These are phyloP conservation scores for Yamadazyma sp. DNA, from an alignment of 805 yeast genomes.

Conservation along the genomic window DNA sequence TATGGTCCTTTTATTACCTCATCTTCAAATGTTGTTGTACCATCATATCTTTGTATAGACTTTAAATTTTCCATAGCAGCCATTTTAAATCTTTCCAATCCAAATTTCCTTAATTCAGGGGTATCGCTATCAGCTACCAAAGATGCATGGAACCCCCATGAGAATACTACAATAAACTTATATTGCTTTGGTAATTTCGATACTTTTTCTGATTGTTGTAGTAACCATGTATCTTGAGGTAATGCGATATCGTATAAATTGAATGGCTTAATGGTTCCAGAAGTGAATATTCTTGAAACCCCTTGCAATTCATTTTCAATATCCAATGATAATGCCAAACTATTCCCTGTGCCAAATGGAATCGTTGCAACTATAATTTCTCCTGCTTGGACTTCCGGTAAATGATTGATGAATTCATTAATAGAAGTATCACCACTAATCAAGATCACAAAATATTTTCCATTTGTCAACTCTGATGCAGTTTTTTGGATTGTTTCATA, in stretches of 20 bases:
- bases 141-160: slow-evolving; percentile 87
- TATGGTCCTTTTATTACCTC: slow-evolving; percentile 35
- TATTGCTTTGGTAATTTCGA: slow-evolving; percentile 16
- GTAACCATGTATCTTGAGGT: slow-evolving; percentile 24
- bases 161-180: slow-evolving; percentile 60
- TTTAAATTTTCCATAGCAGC: slow-evolving; percentile 61
- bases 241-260: slow-evolving; percentile 44
- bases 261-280: slow-evolving; percentile 28
- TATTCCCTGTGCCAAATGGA: slow-evolving; percentile 88
- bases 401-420: slow-evolving; percentile 66
- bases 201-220: slow-evolving; percentile 17
- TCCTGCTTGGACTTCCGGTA: slow-evolving; percentile 13
- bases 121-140: slow-evolving; percentile 78
- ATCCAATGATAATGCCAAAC: slow-evolving; percentile 63
- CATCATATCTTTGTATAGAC: slow-evolving; percentile 51
- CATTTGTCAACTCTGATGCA: slow-evolving; percentile 26
- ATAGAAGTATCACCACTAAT: slow-evolving; percentile 87
- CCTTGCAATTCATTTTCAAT: slow-evolving; percentile 20
- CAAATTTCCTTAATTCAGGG: slow-evolving; percentile 61
- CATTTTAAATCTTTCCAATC: slow-evolving; percentile 61
- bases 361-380: slow-evolving; percentile 34
- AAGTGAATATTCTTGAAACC: slow-evolving; percentile 16
- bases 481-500: slow-evolving; percentile 36
- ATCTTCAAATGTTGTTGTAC: slow-evolving; percentile 20
- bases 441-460: slow-evolving; percentile 45